Conservation (phyloP, 73 alveolate genomes). For the Paramecium sexaurelia region DNA sequence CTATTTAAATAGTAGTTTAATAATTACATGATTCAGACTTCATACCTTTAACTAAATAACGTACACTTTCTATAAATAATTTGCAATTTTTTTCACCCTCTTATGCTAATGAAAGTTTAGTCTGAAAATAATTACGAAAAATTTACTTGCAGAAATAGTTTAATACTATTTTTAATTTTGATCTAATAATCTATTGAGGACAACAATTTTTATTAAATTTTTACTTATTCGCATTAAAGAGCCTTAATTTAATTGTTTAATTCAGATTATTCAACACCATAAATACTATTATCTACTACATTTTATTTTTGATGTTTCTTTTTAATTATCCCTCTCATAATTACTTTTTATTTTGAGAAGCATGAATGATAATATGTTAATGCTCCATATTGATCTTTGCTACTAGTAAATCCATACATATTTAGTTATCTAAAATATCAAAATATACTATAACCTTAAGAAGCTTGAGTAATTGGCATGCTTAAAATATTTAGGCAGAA, state of each 20-base stretch:
- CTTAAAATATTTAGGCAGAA: conserved; percentile 20
- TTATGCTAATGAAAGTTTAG: background rate
- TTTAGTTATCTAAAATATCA: background rate
- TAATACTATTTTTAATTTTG: background rate
- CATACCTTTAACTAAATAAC: background rate
- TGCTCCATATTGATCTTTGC: background rate
- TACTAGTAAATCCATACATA: conserved; percentile 5
- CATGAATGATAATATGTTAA: background rate
- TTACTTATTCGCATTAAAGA: background rate
- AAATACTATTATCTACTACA: background rate
- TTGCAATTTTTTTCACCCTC: background rate
- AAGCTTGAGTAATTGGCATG: conserved; percentile 41
- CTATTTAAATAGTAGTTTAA: background rate
- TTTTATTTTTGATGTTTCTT: background rate
- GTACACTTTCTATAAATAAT: background rate
- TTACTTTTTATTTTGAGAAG: background rate
- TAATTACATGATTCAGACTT: background rate
- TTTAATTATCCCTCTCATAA: background rate
- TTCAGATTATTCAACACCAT: background rate
- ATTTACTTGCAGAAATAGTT: background rate
- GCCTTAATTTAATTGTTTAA: background rate
- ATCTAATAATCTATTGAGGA: background rate
- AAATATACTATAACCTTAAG: background rate
- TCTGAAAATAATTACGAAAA: background rate
- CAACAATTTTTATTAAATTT: background rate